phyloP scores from a whole-genome alignment of 1,139 yeast genomes.

The Kluyveromyces marxianus region DNA sequence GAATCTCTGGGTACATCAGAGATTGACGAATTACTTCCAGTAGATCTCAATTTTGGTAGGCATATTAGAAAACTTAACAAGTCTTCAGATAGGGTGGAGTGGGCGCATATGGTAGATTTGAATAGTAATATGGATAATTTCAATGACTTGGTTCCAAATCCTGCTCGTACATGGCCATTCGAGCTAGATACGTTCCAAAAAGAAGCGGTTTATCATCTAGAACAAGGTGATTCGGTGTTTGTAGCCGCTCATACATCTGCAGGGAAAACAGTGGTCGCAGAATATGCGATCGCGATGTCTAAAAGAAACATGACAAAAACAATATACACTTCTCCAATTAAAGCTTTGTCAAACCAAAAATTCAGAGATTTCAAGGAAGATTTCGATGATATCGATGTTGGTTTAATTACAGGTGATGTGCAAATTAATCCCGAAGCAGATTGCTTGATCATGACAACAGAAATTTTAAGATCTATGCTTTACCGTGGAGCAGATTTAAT shows the following conservation, averaged over 20 bases:
- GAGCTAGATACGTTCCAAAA: conserved; percentile 93
- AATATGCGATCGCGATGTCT: conserved; percentile 95
- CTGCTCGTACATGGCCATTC: conserved; percentile 89
- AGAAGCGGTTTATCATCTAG: conserved; percentile 89
- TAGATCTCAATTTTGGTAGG: conserved; percentile 46
- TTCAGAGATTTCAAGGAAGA: conserved; percentile 88
- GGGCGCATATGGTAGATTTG: conserved; percentile 95
- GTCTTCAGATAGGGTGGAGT: conserved; percentile 45
- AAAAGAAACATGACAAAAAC: conserved; percentile 86
- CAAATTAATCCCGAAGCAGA: conserved; percentile 96
- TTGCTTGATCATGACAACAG: conserved; percentile 96
- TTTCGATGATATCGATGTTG: conserved; percentile 75
- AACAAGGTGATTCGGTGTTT: conserved; percentile 88
- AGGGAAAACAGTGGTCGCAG: conserved; percentile 98
- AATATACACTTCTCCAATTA: conserved; percentile 94
- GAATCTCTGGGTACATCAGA: conserved; percentile 31
- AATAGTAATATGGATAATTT: conserved; percentile 80
- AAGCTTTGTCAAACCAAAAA: conserved; percentile 93
- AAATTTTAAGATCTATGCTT: conserved; percentile 85
- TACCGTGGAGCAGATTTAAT: conserved; percentile 91
- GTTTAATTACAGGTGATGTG: conserved; percentile 96
- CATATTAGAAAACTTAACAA: conserved; percentile 31
- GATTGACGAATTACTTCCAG: conserved; percentile 73
- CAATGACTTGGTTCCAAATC: conserved; percentile 79
- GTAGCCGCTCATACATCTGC: conserved; percentile 99